These are phyloP conservation scores for Trichosporon sp. DNA, from an alignment of 1,284 basidiomycete genomes.

Conservation along the genomic window DNA sequence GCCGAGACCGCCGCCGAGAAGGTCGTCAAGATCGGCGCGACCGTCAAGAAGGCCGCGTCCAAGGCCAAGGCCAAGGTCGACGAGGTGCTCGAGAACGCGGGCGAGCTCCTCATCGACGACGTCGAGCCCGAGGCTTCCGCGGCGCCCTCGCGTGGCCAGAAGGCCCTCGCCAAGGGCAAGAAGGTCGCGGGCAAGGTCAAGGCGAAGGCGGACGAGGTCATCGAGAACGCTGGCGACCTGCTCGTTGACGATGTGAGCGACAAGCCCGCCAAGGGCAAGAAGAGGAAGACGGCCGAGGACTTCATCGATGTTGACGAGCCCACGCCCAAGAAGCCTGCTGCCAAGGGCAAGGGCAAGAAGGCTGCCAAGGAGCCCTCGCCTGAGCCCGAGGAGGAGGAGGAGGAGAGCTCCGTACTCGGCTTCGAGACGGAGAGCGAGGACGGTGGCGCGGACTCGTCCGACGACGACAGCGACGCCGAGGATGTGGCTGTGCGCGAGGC, in stretches of 20 bases:
- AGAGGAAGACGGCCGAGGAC: constrained; percentile 44
- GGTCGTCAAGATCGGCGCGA: background rate
- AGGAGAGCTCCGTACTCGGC: constrained; percentile 58
- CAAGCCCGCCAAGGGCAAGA: constrained; percentile 28
- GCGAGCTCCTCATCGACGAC: constrained; percentile 39
- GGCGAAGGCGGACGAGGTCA: constrained; percentile 23
- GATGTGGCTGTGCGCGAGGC: constrained; percentile 52
- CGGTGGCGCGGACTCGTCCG: constrained; percentile 65
- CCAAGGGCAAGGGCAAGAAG: constrained; percentile 25
- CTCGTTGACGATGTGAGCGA: constrained; percentile 31
- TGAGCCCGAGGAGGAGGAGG: constrained; percentile 29
- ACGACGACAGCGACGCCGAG: constrained; percentile 65
- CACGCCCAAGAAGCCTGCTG: constrained; percentile 16
- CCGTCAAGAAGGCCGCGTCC: background rate
- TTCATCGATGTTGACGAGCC: constrained; percentile 34
- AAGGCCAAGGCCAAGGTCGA: constrained; percentile 17
- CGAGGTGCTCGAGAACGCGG: constrained; percentile 34
- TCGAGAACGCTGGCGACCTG: constrained; percentile 39
- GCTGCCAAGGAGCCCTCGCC: constrained; percentile 27
- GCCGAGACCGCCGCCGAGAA: background rate
- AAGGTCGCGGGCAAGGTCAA: constrained; percentile 14
- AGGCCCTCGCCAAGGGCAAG: constrained; percentile 1
- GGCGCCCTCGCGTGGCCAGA: background rate
- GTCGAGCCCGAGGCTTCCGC: background rate
- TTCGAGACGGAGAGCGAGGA: constrained; percentile 60